Percentiles rank a stretch among this genome's conserved stretches.
Evolutionary conservation across 768 basidiomycete genomes (phyloP).

Genomic region (Boletus bicolor): DNA sequence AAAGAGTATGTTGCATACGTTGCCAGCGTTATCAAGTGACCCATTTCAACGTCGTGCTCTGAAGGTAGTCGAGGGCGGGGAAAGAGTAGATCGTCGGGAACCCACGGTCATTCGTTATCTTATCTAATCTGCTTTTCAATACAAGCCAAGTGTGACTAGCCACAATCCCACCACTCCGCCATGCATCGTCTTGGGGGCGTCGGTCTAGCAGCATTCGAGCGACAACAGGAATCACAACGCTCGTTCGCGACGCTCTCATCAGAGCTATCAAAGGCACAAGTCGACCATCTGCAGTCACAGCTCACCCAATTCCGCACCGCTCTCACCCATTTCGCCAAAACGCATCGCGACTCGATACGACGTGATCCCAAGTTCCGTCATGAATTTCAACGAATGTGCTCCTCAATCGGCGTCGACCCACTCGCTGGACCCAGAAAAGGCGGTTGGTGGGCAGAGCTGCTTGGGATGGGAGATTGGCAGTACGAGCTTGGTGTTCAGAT

Average conservation of each 20-base stretch:
- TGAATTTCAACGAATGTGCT: conserved; percentile 95
- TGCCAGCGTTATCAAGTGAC: conserved; percentile 83
- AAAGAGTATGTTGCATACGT: conserved; percentile 51
- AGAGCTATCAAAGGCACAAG: conserved; percentile 70
- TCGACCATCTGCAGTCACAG: conserved; percentile 76
- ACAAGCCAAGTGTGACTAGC: not conserved
- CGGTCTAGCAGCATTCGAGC: conserved; percentile 84
- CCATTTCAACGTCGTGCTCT: conserved; percentile 44
- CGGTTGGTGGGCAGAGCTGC: conserved; percentile 89
- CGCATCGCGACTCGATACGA: conserved; percentile 81
- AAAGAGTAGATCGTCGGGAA: not conserved
- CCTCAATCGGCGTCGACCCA: conserved; percentile 92
- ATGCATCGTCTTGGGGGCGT: conserved; percentile 80
- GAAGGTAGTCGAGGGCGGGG: not conserved
- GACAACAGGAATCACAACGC: conserved; percentile 77
- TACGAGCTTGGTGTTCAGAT: conserved; percentile 95
- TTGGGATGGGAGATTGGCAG: conserved; percentile 91
- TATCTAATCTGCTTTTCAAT: conserved; percentile 11
- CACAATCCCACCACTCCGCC: not conserved
- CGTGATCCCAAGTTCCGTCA: conserved; percentile 83
- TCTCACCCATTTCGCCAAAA: conserved; percentile 73
- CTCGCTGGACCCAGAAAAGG: conserved; percentile 81
- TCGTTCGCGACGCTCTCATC: conserved; percentile 82
- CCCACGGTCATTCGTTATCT: conserved; percentile 3
- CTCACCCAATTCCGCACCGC: conserved; percentile 81